These are phyloP conservation scores for Schwanniomyces polymorphus DNA, from an alignment of 805 yeast species.

Conservation along the genomic window DNA sequence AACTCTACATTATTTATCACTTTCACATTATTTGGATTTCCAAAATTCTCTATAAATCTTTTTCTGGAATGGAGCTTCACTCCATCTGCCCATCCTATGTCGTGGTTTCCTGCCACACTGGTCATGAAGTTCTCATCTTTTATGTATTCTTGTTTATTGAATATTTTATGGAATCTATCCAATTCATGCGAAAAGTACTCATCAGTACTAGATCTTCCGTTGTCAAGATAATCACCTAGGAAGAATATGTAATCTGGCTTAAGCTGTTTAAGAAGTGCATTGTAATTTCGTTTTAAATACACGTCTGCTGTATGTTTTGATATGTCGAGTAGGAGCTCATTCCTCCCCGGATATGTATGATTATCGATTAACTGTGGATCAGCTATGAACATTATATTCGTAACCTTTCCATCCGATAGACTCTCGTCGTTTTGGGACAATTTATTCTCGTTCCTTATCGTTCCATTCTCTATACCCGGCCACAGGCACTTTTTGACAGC, in stretches of 20 bases:
- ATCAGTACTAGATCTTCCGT: slow-evolving; percentile 35
- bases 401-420: slow-evolving; percentile 3
- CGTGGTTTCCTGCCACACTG: slow-evolving; percentile 86
- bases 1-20: slow-evolving; percentile 31
- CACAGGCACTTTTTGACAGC: slow-evolving; percentile 31
- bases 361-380: slow-evolving; percentile 46
- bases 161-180: slow-evolving; percentile 32
- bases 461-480: slow-evolving; percentile 15
- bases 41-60: slow-evolving; percentile 32
- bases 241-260: slow-evolving; percentile 39
- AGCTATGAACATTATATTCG: slow-evolving; percentile 37
- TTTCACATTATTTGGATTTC: slow-evolving; percentile 25
- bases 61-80: slow-evolving; percentile 45
- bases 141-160: slow-evolving; percentile 15
- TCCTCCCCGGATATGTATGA: slow-evolving; percentile 45
- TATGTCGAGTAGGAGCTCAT: slow-evolving; percentile 24
- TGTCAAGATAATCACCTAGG: slow-evolving; percentile 44
- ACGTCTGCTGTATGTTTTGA: slow-evolving; percentile 43
- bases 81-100: slow-evolving; percentile 83
- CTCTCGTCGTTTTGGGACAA: slow-evolving; percentile 8
- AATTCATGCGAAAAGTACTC: slow-evolving; percentile 28
- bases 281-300: slow-evolving; percentile 38
- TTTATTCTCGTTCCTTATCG: neutral
- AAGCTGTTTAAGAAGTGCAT: slow-evolving; percentile 26
- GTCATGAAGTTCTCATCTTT: slow-evolving; percentile 27